Percentiles rank a stretch among this genome's conserved stretches.
phyloP scores from a whole-genome alignment of 2,329 filamentous ascomycete species.

The Cyclaneusma minus region DNA sequence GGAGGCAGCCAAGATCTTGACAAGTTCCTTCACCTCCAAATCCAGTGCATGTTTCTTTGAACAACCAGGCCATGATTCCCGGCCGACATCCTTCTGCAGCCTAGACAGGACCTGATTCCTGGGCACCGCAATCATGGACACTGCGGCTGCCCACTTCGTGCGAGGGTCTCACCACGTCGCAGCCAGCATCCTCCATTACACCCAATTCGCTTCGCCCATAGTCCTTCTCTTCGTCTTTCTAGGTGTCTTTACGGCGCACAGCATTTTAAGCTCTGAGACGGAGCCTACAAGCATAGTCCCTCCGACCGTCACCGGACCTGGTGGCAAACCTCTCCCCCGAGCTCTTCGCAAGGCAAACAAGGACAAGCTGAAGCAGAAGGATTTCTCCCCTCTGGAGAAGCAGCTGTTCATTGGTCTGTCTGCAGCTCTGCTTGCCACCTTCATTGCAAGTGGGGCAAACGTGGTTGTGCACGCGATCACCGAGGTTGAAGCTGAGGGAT shows the following conservation, averaged over 20 bases:
- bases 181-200: conserved; percentile 11
- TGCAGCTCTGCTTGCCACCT: conserved; percentile 54
- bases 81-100: too few relatives aligned
- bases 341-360: conserved; percentile 30
- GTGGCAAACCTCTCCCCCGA: conserved; percentile 66
- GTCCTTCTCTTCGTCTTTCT: conserved; percentile 49
- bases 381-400: conserved; percentile 53
- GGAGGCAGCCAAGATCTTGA: too few relatives aligned
- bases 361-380: conserved; percentile 22
- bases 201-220: conserved; percentile 39
- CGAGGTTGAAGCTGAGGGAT: conserved; percentile 44
- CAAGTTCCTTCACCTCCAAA: too few relatives aligned
- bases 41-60: too few relatives aligned
- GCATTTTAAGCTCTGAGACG: conserved; percentile 33
- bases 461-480: conserved; percentile 62
- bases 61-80: too few relatives aligned
- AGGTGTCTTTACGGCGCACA: conserved; percentile 42
- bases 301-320: conserved; percentile 54
- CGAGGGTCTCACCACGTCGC: too few relatives aligned
- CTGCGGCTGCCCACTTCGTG: too few relatives aligned
- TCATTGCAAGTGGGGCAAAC: conserved; percentile 58
- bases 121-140: too few relatives aligned
- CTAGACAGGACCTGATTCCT: too few relatives aligned
- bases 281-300: conserved; percentile 16
- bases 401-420: conserved; percentile 63